These are phyloP conservation scores for Citeromyces nyonsensis DNA, from an alignment of 805 yeast genomes.

Conservation along the genomic window DNA sequence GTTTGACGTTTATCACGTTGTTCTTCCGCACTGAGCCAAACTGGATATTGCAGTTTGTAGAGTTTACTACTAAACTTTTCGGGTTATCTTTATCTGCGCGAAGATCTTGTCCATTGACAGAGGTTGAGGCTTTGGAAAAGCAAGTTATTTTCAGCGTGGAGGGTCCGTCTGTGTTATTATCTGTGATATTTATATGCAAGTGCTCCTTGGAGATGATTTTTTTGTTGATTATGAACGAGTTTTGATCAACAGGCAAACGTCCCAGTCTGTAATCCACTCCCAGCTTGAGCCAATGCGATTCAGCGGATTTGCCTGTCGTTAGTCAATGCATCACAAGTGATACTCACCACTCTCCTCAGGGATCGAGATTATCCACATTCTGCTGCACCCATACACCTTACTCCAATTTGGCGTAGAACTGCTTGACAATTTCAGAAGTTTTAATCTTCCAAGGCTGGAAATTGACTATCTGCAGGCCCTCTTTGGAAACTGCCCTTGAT, in stretches of 20 bases:
- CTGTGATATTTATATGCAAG: not conserved
- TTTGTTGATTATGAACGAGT: not conserved
- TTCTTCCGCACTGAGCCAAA: no score
- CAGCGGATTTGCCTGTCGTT: conserved; percentile 1
- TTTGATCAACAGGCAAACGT: not conserved
- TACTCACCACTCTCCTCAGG: not conserved
- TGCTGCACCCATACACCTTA: not conserved
- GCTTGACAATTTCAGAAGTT: conserved; percentile 43
- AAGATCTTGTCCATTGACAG: not conserved
- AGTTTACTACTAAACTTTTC: not conserved
- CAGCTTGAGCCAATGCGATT: not conserved
- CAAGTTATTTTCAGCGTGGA: not conserved
- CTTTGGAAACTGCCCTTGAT: conserved; percentile 72
- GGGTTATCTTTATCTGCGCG: not conserved
- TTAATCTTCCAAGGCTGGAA: conserved; percentile 42
- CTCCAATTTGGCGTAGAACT: conserved; percentile 38
- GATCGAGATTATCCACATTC: not conserved
- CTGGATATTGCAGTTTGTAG: no score
- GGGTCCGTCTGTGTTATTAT: not conserved
- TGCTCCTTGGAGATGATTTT: not conserved
- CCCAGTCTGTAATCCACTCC: not conserved
- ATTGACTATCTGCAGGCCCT: conserved; percentile 47
- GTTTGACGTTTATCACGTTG: no score
- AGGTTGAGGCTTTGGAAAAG: not conserved
- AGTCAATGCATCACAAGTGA: not conserved